phyloP scores from a whole-genome alignment of 495 filamentous ascomycete species.

The Usnea hakonensis region DNA sequence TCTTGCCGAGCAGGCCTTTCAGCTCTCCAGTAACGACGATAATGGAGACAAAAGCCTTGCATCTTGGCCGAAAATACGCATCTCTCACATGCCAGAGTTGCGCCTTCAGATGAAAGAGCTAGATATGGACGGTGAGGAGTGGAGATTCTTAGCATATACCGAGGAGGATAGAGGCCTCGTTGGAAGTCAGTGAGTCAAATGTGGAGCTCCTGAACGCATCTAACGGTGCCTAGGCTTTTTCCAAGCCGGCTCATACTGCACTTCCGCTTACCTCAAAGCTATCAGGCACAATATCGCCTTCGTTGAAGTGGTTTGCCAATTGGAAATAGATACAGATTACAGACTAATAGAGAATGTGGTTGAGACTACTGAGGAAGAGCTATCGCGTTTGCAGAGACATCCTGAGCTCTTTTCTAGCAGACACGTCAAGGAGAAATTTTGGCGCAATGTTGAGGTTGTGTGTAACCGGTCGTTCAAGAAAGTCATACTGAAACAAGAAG shows the following conservation, averaged over 20 bases:
- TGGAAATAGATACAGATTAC: not conserved
- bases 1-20: not conserved
- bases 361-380: not conserved
- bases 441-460: not conserved
- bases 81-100: not conserved
- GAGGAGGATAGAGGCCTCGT: not conserved
- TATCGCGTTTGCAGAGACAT: slow-evolving; percentile 8
- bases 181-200: not conserved
- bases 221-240: not conserved
- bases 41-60: not conserved
- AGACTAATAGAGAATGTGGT: not conserved
- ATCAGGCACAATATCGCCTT: not conserved
- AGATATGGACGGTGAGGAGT: not conserved
- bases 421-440: not conserved
- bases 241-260: not conserved
- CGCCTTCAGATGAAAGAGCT: not conserved
- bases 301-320: not conserved
- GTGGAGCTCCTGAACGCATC: not conserved
- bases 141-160: not conserved
- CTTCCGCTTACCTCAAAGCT: not conserved
- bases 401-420: slow-evolving; percentile 14
- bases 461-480: not conserved
- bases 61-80: not conserved
- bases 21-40: not conserved
- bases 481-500: not conserved